Base-by-base conservation (phyloP, 2,329 filamentous ascomycete species). In the Kalmusia sp. region DNA sequence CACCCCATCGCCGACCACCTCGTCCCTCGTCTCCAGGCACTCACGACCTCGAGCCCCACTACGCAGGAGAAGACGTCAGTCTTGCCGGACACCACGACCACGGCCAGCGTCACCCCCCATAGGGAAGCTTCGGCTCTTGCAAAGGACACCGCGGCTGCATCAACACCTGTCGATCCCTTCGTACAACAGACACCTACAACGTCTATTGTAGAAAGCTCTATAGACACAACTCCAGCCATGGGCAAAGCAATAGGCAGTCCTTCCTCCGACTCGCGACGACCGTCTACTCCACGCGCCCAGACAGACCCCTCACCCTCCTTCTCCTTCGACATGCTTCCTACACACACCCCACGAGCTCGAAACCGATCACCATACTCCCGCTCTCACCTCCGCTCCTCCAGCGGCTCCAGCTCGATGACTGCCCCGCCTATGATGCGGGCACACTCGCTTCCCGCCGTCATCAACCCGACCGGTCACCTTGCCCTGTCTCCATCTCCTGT, bases 281-380 rank as follows among this genome's bases (percentile, higher is more conserved):
- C 73, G 24, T 64, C 69, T 3, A 76, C 73, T 11, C 73, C 73
- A 19, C 69, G 69, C 48, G 57, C 70, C 51, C 70, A 72, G 49
- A 79, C 76, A 21, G 74, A 79, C 35, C 74, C 77, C 22, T 64
- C 70, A 34, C 37, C 64, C 30, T 61, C 52, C 38, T 69, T 54
- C 30, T 61, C 52, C 38, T 69, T 54, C 58, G 70, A 56, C 65
- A 65, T 46, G 54, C 62, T 61, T 39, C 55, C 50, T 55, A 63
- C 65, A 52, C 61, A 65, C 65, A 61, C 63, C 47, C 57, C 64
- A 38, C 71, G 69, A 51, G 71, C 73, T 46, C 74, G 78, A 48
- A 81, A 79, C 62, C 73, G 76, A 24, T 79, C 78, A n/a, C 78
- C 78, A 28, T 81, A 80, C 61, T 72, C 76, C 25, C 72, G 78